Evolutionary conservation across 495 filamentous ascomycete genomes (phyloP).

Genomic region (Articulospora tetracladia): DNA sequence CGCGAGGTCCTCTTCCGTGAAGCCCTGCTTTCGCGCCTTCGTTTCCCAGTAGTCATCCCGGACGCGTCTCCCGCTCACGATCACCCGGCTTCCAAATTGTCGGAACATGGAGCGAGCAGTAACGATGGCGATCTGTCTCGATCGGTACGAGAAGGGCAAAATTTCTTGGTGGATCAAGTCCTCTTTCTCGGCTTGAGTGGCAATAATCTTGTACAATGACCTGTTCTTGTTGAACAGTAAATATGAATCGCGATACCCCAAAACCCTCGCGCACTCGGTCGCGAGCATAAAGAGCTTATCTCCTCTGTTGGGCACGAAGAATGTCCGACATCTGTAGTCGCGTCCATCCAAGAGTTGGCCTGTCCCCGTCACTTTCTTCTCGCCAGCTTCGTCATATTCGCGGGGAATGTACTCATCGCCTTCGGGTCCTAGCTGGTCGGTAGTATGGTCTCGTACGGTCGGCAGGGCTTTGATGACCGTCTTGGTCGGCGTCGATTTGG

Average conservation of each 20-base stretch:
- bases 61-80: slow-evolving; percentile 83
- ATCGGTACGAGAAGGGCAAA: slow-evolving; percentile 95
- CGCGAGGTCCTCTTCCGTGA: slow-evolving; percentile 94
- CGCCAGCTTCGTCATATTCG: slow-evolving; percentile 87
- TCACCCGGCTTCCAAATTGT: slow-evolving; percentile 95
- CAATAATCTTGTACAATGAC: slow-evolving; percentile 97
- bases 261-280: slow-evolving; percentile 92
- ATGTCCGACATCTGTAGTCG: slow-evolving; percentile 91
- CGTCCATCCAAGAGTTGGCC: slow-evolving; percentile 78
- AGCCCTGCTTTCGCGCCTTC: slow-evolving; percentile 95
- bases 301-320: slow-evolving; percentile 83
- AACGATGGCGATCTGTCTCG: slow-evolving; percentile 96
- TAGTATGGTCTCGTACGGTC: slow-evolving; percentile 95
- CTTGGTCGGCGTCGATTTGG: slow-evolving; percentile 87
- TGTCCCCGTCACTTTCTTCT: slow-evolving; percentile 84
- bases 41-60: slow-evolving; percentile 98
- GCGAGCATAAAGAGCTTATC: slow-evolving; percentile 98
- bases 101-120: slow-evolving; percentile 99
- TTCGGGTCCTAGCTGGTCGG: slow-evolving; percentile 86
- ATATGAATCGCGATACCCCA: slow-evolving; percentile 96
- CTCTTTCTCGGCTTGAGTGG: slow-evolving; percentile 92
- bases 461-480: slow-evolving; percentile 89
- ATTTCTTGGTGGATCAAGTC: slow-evolving; percentile 94
- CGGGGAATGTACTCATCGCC: slow-evolving; percentile 96
- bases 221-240: slow-evolving; percentile 98